Percentiles rank a stretch among this genome's conserved stretches.
phyloP scores from a whole-genome alignment of 2,329 filamentous ascomycete species.

The Sclerotinia spermophila region DNA sequence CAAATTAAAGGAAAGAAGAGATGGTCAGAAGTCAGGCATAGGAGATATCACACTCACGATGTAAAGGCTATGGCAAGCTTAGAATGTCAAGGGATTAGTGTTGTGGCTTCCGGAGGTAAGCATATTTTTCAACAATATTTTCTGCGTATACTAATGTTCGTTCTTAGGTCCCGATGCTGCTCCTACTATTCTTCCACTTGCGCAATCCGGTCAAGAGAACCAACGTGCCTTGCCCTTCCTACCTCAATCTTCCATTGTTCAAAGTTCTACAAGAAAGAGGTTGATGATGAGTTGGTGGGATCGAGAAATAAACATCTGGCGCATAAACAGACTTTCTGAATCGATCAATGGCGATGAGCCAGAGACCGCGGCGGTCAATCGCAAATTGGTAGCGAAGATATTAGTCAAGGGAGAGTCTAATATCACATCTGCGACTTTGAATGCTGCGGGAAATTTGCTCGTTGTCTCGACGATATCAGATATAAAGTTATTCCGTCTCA shows the following conservation, averaged over 20 bases:
- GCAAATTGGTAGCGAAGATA: conserved; percentile 67
- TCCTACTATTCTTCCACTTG: conserved; percentile 77
- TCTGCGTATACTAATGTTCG: conserved; percentile 35
- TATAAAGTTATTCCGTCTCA: conserved; percentile 73
- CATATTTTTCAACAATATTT: conserved; percentile 28
- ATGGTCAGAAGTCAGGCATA: conserved; percentile 84
- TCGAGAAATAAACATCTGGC: conserved; percentile 81
- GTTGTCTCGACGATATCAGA: conserved; percentile 71
- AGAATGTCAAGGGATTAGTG: conserved; percentile 76
- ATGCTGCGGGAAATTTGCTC: conserved; percentile 66
- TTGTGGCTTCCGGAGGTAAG: conserved; percentile 85
- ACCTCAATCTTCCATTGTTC: conserved; percentile 71
- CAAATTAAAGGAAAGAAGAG: conserved; percentile 58
- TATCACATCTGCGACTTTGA: conserved; percentile 73
- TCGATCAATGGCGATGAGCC: conserved; percentile 39
- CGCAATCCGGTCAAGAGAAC: conserved; percentile 72
- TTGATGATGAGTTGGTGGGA: conserved; percentile 92
- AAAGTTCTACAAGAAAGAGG: conserved; percentile 68
- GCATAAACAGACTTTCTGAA: conserved; percentile 40
- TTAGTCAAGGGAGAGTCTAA: conserved; percentile 72
- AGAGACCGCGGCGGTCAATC: conserved; percentile 45
- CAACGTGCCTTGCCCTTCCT: conserved; percentile 79
- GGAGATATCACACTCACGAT: conserved; percentile 87
- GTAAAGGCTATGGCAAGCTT: conserved; percentile 92
- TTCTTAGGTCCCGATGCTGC: conserved; percentile 73